phyloP scores from a whole-genome alignment of 2,329 filamentous ascomycete species.

The Fusarium graminum region DNA sequence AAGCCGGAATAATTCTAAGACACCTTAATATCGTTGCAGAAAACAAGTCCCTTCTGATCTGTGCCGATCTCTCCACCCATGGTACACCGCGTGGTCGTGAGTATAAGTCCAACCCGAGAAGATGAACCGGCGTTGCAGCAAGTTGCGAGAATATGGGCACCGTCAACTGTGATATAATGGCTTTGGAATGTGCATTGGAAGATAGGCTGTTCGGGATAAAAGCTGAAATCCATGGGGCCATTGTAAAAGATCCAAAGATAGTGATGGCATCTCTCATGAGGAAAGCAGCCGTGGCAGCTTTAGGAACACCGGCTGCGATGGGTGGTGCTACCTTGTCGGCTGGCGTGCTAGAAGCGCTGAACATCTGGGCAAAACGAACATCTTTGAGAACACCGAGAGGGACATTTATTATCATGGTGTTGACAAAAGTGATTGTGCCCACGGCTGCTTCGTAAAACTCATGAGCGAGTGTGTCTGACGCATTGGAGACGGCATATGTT shows the following conservation, averaged over 20 bases:
- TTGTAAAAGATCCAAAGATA: conserved; percentile 52
- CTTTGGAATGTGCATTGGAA: conserved; percentile 45
- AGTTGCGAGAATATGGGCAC: conserved; percentile 51
- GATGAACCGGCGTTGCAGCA: conserved; percentile 50
- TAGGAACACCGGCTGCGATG: conserved; percentile 33
- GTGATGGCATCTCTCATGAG: conserved; percentile 51
- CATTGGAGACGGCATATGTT: conserved; percentile 50
- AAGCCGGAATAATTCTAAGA: conserved; percentile 51
- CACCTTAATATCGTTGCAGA: conserved; percentile 50
- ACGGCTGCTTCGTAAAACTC: conserved; percentile 46
- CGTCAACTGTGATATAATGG: conserved; percentile 48
- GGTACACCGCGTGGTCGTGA: conserved; percentile 30
- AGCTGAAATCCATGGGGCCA: conserved; percentile 47
- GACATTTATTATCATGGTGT: conserved; percentile 51
- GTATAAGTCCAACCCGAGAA: conserved; percentile 47
- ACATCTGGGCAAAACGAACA: conserved; percentile 50
- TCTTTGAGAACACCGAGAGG: conserved; percentile 53
- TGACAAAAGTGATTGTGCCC: conserved; percentile 46
- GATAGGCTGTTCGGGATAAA: conserved; percentile 47
- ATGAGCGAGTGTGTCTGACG: conserved; percentile 46
- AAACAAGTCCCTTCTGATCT: conserved; percentile 42
- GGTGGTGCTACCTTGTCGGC: conserved; percentile 14
- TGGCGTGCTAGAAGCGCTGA: conserved; percentile 32
- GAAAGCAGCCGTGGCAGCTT: conserved; percentile 47
- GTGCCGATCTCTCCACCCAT: conserved; percentile 35